Conservation (phyloP, 192 early-diverging fungal genomes). For the Diversispora epigaea region DNA sequence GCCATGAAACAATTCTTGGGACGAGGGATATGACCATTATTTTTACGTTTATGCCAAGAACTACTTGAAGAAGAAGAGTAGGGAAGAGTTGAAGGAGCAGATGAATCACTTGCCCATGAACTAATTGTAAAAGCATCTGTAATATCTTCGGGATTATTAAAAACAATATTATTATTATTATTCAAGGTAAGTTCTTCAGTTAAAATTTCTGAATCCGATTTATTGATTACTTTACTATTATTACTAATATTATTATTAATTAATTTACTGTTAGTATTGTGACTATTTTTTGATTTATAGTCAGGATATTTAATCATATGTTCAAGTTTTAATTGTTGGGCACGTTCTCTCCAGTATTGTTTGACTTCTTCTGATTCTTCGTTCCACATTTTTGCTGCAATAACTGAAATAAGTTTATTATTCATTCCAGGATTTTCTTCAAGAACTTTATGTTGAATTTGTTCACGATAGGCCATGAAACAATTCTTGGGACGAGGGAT, state of each 20-base stretch:
- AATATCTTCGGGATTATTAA: neutral
- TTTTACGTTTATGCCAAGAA: slow-evolving; percentile 22
- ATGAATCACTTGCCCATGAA: slow-evolving; percentile 10
- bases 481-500: slow-evolving; percentile 44
- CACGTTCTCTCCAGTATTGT: slow-evolving; percentile 28
- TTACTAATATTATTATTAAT: neutral
- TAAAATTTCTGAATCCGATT: neutral
- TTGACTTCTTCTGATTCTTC: slow-evolving; percentile 25
- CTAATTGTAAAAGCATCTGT: neutral
- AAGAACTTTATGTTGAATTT: slow-evolving; percentile 49
- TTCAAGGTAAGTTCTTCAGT: neutral
- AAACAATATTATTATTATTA: neutral
- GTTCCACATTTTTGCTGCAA: slow-evolving; percentile 37
- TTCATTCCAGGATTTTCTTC: slow-evolving; percentile 29
- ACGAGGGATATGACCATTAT: slow-evolving; percentile 37
- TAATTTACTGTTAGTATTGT: neutral
- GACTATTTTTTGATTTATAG: slow-evolving; percentile 34
- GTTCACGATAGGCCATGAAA: slow-evolving; percentile 45
- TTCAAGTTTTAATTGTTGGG: slow-evolving; percentile 30
- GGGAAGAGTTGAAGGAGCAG: slow-evolving; percentile 2
- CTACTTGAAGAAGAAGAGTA: neutral
- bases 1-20: slow-evolving; percentile 44
- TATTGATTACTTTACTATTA: neutral
- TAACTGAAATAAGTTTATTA: slow-evolving; percentile 35
- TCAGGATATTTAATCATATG: slow-evolving; percentile 35